Base-by-base conservation (phyloP, 1,284 basidiomycete genomes). In the Ganoderma sinense region DNA sequence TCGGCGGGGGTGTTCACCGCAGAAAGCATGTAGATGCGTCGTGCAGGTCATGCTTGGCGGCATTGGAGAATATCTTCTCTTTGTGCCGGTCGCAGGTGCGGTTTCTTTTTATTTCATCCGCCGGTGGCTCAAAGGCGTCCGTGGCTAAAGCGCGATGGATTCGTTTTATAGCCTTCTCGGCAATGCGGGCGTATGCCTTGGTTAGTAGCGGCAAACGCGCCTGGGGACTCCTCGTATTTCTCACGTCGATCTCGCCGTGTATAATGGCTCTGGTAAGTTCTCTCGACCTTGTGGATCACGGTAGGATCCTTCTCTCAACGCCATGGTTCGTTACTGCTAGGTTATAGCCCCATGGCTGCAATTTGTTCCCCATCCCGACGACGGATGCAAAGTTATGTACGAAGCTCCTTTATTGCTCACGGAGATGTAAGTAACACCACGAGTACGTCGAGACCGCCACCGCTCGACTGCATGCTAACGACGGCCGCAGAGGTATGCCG, bases 101-200 rank as follows among this genome's bases (percentile, higher is more conserved):
- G 8, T 13, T 2, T 43, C 10, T 51, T 23, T 13, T 2, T 43
- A 10, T 51, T 23, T 13, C 11, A 26, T 2, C 18, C 10, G 14
- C 20, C 13, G 48, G 4, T n/a, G n/a, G n/a, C n/a, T 55, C 33
- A 39, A 43, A 29, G n/a, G 4, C 26, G 8, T 14, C 10, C 3
- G 14, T 29, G 20, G 23, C 59, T 61, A n/a, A 61, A 31, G 20
- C 40, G 8, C 26, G 31, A 39, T 36, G 5, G 23, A 7, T 58
- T 43, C 3, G 7, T 56, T 43, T 6, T 3, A 29, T 20, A 58
- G 64, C 55, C 13, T 65, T 65, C 40, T 58, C 53, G 1, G 55
- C 64, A 8, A 65, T 65, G 64, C 64, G 64, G 7, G 64, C 45
- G 7, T 65, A 65, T 45, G 64, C 64, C 14, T 31, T 65, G 63